Evolutionary conservation across 1,139 yeast genomes (phyloP), one percentile per base, ranked within the genome.

Genomic region (Suhomyces atakaporum): DNA sequence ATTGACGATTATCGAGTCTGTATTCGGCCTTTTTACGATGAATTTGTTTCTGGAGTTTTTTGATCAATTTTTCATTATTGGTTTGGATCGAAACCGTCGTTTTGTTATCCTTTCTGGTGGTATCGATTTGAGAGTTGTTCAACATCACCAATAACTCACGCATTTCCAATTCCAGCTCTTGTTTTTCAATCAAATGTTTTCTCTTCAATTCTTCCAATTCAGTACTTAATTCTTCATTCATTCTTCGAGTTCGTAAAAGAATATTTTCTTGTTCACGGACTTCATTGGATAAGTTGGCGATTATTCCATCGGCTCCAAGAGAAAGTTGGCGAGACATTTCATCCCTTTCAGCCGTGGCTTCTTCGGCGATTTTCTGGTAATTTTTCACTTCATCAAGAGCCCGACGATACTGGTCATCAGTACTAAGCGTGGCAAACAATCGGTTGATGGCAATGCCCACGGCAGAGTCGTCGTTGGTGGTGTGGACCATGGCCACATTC

Each of bases 361-460:
- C 89, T 50, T 85, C 95, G 0, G 87, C 85, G 27, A 75, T 70
- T 49, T 78, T 81, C 31, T 77, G 77, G 29, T 83, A 63, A 19
- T 76, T 81, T 46, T 81, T 81, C 12, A 84, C 81, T 47, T 90
- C 97, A 30, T 75, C 62, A 37, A 84, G 68, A 0, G 96, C 95
- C 40, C 83, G 74, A 37, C 85, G 71, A 14, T 96, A 96, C 59
- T 84, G 85, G 43, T 89, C 96, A 60, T 92, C 98, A 0, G 96
- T 87, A 49, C 83, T 83, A 59, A 90, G 74, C n/a, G 89, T 76
- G 36, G 88, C 80, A 43, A 80, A 74, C 38, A 92, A 70, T 44
- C 84, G 72, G 53, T 88, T 94, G 26, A 92, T 85, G 1, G 96
- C 90, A 47, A 88, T 80, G 35, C 86, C 88, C 51, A 89, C 75